phyloP scores from a whole-genome alignment of 176 grass and related monocot genomes.

The Dactylis glomerata region DNA sequence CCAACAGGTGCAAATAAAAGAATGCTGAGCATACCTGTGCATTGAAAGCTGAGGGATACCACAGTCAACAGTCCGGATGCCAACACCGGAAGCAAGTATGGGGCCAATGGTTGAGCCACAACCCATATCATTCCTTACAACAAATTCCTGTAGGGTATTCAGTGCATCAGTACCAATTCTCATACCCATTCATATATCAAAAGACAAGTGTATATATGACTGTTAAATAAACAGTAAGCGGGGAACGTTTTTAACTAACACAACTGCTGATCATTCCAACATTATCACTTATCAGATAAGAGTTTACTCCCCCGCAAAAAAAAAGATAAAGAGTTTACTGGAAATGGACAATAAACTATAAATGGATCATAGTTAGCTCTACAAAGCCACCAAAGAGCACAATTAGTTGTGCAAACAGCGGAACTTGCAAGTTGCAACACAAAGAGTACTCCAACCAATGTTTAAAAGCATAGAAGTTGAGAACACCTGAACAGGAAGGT shows the following conservation, averaged over 20 bases:
- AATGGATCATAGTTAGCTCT: not conserved
- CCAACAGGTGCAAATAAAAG: not conserved
- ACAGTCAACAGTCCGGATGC: conserved; percentile 88
- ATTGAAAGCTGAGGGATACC: conserved; percentile 98
- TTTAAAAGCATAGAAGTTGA: conserved; percentile 11
- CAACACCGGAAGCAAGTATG: conserved; percentile 91
- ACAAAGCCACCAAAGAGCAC: not conserved
- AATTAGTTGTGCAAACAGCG: not conserved
- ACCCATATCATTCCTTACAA: conserved; percentile 93
- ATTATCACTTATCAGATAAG: not conserved
- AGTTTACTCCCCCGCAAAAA: no score
- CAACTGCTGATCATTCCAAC: not conserved
- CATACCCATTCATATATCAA: not conserved
- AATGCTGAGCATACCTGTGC: conserved; percentile 66
- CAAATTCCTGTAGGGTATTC: conserved; percentile 66
- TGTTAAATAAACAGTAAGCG: not conserved
- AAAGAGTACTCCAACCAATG: not conserved
- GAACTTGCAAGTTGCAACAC: not conserved
- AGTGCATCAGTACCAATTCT: not conserved
- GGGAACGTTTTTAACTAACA: not conserved
- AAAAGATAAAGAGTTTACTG: no score
- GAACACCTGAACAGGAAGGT: conserved; percentile 83
- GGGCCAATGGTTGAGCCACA: conserved; percentile 96
- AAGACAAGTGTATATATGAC: not conserved
- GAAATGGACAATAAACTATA: not conserved